Evolutionary conservation across 2,329 filamentous ascomycete genomes (phyloP).

Genomic region (Claviceps sorghi): DNA sequence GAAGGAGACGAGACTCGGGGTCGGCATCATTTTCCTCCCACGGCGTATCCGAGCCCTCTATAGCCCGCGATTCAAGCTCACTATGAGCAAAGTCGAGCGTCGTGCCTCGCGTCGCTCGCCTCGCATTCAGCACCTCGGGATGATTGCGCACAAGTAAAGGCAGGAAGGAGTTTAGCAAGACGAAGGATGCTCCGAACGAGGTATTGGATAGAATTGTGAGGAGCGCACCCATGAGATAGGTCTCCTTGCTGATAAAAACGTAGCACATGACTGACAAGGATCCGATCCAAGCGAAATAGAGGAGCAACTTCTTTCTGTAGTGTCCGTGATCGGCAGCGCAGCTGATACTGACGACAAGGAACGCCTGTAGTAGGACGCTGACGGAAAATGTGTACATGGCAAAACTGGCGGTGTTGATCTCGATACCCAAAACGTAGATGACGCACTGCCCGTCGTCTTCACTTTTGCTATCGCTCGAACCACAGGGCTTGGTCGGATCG

Average conservation of each 20-base stretch:
- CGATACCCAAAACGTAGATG: slow-evolving; percentile 63
- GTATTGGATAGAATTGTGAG: slow-evolving; percentile 86
- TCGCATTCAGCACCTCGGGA: slow-evolving; percentile 31
- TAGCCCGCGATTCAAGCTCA: slow-evolving; percentile 20
- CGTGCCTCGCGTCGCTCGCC: slow-evolving; percentile 11
- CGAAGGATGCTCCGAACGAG: slow-evolving; percentile 87
- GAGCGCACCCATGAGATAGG: slow-evolving; percentile 69
- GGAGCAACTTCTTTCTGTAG: slow-evolving; percentile 75
- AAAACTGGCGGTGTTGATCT: slow-evolving; percentile 92
- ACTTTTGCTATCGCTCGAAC: slow-evolving; percentile 41
- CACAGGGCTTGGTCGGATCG: slow-evolving; percentile 64
- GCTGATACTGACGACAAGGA: slow-evolving; percentile 91
- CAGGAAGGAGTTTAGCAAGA: slow-evolving; percentile 87
- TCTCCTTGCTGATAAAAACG: slow-evolving; percentile 56
- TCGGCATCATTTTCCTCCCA: slow-evolving; percentile 19
- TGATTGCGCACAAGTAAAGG: slow-evolving; percentile 83
- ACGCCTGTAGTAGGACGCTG: slow-evolving; percentile 74
- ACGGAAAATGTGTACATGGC: slow-evolving; percentile 97
- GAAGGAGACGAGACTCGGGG: slow-evolving; percentile 34
- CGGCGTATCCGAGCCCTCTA: slow-evolving; percentile 20
- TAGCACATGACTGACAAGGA: slow-evolving; percentile 79
- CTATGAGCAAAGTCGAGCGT: slow-evolving; percentile 19
- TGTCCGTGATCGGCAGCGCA: slow-evolving; percentile 88
- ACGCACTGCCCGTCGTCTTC: slow-evolving; percentile 56
- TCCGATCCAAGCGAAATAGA: slow-evolving; percentile 73